phyloP scores from a whole-genome alignment of 2,329 filamentous ascomycete genomes.

The Cytospora piceae region DNA sequence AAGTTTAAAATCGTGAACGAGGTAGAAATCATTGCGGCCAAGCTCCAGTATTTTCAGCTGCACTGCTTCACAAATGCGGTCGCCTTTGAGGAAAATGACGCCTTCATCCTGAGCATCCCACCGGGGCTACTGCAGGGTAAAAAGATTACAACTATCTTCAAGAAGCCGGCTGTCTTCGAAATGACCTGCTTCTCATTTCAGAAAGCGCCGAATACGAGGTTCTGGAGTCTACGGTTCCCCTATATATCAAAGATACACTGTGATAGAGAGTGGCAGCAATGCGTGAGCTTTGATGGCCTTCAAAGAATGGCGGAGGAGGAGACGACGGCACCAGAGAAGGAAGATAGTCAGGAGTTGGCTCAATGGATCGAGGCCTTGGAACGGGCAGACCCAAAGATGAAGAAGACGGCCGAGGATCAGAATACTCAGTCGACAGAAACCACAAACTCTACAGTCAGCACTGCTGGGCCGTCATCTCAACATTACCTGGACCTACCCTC shows the following conservation, averaged over 20 bases:
- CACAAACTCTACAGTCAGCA: conserved; percentile 29
- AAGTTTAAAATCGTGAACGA: conserved; percentile 69
- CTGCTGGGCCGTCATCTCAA: conserved; percentile 27
- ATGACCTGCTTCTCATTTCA: conserved; percentile 81
- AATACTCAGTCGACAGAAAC: conserved; percentile 51
- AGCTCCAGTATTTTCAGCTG: conserved; percentile 55
- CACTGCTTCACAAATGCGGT: conserved; percentile 51
- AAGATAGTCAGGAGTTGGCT: conserved; percentile 63
- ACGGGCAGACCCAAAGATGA: conserved; percentile 51
- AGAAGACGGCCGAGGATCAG: conserved; percentile 44
- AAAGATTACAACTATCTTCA: conserved; percentile 61
- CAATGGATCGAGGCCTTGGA: conserved; percentile 66
- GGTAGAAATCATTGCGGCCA: conserved; percentile 57
- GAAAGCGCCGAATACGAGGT: conserved; percentile 68
- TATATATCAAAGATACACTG: conserved; percentile 75
- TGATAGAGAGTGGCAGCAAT: conserved; percentile 72
- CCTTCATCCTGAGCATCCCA: conserved; percentile 52
- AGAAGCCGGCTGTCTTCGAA: conserved; percentile 75
- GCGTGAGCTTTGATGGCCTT: conserved; percentile 70
- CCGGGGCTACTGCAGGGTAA: conserved; percentile 47
- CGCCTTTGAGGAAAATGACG: conserved; percentile 42
- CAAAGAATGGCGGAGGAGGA: conserved; percentile 67
- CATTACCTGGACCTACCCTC: conserved; percentile 1
- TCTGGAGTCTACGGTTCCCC: conserved; percentile 78
- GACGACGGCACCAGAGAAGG: conserved; percentile 50